phyloP scores from a whole-genome alignment of 192 early-diverging fungal species.

The Chytriomyces sp. region DNA sequence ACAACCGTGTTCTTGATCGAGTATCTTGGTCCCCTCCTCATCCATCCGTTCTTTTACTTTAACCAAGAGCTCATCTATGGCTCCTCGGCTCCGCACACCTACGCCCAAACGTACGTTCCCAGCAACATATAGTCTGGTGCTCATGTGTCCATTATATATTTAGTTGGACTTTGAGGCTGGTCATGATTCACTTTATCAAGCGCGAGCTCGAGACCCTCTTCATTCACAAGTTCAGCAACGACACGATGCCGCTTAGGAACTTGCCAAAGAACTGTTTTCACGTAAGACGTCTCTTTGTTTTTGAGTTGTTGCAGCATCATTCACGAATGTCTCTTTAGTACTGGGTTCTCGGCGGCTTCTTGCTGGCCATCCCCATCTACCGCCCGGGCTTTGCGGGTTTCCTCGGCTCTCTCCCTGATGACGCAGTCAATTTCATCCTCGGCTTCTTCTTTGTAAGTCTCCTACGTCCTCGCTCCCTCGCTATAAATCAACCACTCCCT shows the following conservation, averaged over 20 bases:
- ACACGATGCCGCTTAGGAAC: slow-evolving; percentile 92
- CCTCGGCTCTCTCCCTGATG: slow-evolving; percentile 40
- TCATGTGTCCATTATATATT: no score
- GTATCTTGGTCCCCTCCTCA: slow-evolving; percentile 85
- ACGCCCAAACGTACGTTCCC: slow-evolving; percentile 60
- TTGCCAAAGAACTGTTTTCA: slow-evolving; percentile 95
- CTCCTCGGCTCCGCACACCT: slow-evolving; percentile 58
- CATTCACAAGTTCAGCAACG: slow-evolving; percentile 91
- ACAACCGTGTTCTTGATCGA: slow-evolving; percentile 90
- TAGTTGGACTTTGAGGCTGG: slow-evolving; percentile 9
- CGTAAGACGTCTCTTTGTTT: slow-evolving; percentile 2
- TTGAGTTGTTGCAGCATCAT: neutral
- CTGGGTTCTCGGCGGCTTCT: slow-evolving; percentile 82
- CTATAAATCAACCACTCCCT: neutral
- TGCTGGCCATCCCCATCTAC: slow-evolving; percentile 87
- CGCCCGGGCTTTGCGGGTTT: slow-evolving; percentile 70
- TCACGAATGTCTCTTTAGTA: slow-evolving; percentile 48
- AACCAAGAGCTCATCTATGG: slow-evolving; percentile 72
- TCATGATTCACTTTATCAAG: slow-evolving; percentile 87
- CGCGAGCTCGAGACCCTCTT: slow-evolving; percentile 91
- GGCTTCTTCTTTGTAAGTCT: slow-evolving; percentile 64
- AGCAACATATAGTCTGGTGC: no score
- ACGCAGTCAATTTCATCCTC: slow-evolving; percentile 45
- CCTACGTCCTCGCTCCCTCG: neutral
- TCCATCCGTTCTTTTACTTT: slow-evolving; percentile 87